Evolutionary conservation across 2,329 filamentous ascomycete species (phyloP), one percentile per base, ranked within the genome.

Genomic region (Zalaria obscura): DNA sequence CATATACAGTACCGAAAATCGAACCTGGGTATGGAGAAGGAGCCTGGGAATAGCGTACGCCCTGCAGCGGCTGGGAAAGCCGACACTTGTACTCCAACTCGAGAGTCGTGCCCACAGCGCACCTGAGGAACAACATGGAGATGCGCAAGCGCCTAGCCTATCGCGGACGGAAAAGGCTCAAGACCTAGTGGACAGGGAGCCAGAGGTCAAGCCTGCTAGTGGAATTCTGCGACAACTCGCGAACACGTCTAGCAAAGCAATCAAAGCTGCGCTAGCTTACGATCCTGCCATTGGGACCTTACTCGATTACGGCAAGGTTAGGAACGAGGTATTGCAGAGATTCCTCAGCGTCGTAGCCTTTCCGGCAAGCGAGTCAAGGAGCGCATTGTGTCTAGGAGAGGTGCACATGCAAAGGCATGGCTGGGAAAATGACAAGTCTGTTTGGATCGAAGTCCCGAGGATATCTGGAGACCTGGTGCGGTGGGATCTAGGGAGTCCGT

Each of bases 301-400:
- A 4, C 63, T 84, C 25, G 69, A 71, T 2, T 62, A 75, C 27
- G 78, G 78, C 1, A 69, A 73, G 63, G 49, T 63, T 69, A 45
- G 73, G 64, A 46, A 69, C 6, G 49, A 56, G 25, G 43, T 50
- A 2, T 50, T 45, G 33, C 46, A 54, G 35, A 50, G 51, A 8
- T 47, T 61, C 4, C 54, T 59, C 10, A 54, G 55, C 4, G 45
- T 65, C 2, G 54, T 57, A 7, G 58, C 53, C 2, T 53, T 57
- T 32, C 48, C 51, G 3, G 46, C 69, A 2, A 80, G 80, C n/a
- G 65, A 69, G 38, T 69, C 67, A 9, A 73, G 75, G 1, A 72
- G 78, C 47, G 59, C 73, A 1, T 58, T 85, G 6, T 72, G 73
- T 2, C 52, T 85, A 2, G 57, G 69, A 4, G 62, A 65, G 5